Conservation (phyloP, 768 basidiomycete species). For the Tricholomella constricta region DNA sequence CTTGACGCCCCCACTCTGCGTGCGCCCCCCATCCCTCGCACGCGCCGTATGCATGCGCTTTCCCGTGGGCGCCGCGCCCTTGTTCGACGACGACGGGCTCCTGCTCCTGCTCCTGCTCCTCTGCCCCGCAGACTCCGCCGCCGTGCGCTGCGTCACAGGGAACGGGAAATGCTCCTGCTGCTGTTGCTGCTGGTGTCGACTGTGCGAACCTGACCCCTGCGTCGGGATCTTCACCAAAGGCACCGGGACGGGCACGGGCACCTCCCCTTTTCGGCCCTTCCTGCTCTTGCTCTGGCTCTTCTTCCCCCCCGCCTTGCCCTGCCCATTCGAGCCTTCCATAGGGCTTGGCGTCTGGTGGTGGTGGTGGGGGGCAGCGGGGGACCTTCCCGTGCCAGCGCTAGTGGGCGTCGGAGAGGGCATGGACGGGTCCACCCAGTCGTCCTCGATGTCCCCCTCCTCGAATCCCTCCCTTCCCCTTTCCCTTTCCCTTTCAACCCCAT, state of each 20-base stretch:
- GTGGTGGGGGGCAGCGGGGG: too few species aligned
- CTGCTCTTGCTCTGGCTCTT: constrained; percentile 31
- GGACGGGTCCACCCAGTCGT: constrained; percentile 73
- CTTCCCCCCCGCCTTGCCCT: constrained; percentile 16
- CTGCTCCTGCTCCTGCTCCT: constrained; percentile 15
- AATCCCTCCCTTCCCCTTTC: constrained; percentile 51
- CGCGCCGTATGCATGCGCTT: constrained; percentile 71
- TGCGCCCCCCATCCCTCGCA: constrained; percentile 78
- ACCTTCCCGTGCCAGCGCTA: too few species aligned
- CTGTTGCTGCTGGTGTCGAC: neutral
- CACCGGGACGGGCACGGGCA: constrained; percentile 43
- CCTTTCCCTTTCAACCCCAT: constrained; percentile 24
- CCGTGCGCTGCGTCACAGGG: constrained; percentile 48
- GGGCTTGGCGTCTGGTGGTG: too few species aligned
- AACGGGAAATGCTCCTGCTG: constrained; percentile 59
- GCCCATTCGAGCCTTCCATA: too few species aligned
- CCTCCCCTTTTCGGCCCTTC: constrained; percentile 39
- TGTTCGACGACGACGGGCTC: constrained; percentile 23
- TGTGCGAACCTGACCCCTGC: constrained; percentile 22
- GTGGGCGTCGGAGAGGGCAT: constrained; percentile 35
- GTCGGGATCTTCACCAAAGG: constrained; percentile 41
- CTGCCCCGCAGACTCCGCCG: constrained; percentile 22
- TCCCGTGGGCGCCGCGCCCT: constrained; percentile 25
- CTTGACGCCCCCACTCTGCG: constrained; percentile 85
- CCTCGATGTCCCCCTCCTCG: constrained; percentile 56